phyloP scores from a whole-genome alignment of 192 early-diverging fungal species.

The Coemansia sp. region DNA sequence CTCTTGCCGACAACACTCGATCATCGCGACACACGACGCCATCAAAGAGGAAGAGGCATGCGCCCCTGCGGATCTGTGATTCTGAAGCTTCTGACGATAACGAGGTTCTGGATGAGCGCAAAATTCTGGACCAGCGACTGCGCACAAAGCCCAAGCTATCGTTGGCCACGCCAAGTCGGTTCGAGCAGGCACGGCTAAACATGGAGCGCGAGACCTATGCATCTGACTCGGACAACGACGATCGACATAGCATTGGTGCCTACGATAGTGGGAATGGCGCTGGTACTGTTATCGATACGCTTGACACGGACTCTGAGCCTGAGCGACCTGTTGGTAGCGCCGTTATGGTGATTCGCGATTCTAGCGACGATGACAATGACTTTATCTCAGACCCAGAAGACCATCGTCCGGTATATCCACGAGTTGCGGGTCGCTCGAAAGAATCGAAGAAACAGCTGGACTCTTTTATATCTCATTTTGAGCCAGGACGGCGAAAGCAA shows the following conservation, averaged over 20 bases:
- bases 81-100: slow-evolving; percentile 30
- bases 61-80: slow-evolving; percentile 24
- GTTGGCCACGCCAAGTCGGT: slow-evolving; percentile 6
- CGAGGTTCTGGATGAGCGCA: slow-evolving; percentile 22
- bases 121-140: slow-evolving; percentile 28
- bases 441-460: neutral
- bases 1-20: neutral
- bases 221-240: slow-evolving; percentile 24
- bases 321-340: slow-evolving; percentile 4
- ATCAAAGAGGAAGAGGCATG: neutral
- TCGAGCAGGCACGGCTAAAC: slow-evolving; percentile 36
- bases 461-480: slow-evolving; percentile 30
- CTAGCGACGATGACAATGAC: slow-evolving; percentile 42
- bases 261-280: neutral
- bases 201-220: slow-evolving; percentile 14
- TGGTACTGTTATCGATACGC: slow-evolving; percentile 14
- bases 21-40: neutral
- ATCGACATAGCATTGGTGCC: neutral
- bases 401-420: neutral
- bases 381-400: slow-evolving; percentile 43
- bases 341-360: slow-evolving; percentile 39
- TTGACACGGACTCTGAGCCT: slow-evolving; percentile 38
- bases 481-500: slow-evolving; percentile 20
- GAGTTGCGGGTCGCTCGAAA: neutral
- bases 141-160: slow-evolving; percentile 19